These are phyloP conservation scores for Podaxis sp. DNA, from an alignment of 768 basidiomycete genomes.

Conservation along the genomic window DNA sequence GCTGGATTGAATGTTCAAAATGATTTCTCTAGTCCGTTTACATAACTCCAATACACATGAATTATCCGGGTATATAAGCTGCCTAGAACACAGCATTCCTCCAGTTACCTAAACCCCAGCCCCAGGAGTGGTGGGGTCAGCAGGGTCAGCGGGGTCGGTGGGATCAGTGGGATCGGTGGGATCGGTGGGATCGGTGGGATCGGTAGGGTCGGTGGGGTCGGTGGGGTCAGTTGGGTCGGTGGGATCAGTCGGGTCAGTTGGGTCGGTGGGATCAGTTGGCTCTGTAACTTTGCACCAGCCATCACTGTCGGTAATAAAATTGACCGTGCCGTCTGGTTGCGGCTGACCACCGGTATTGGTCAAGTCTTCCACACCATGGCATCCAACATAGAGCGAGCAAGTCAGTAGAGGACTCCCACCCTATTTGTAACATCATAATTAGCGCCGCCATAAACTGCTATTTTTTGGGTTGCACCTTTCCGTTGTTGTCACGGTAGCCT, in stretches of 20 bases:
- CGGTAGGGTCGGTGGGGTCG: neutral
- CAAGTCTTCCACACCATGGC: constrained; percentile 36
- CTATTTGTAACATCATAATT: constrained; percentile 19
- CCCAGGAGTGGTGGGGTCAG: neutral
- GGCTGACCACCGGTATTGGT: constrained; percentile 44
- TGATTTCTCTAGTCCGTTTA: no score
- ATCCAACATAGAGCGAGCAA: constrained; percentile 41
- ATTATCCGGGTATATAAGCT: neutral
- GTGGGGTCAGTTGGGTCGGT: constrained; percentile 10
- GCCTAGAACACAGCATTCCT: neutral
- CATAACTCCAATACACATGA: neutral
- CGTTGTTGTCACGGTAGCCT: constrained; percentile 50
- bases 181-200: neutral
- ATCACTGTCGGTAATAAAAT: constrained; percentile 42
- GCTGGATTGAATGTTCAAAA: no score
- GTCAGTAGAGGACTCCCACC: constrained; percentile 44
- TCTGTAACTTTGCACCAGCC: constrained; percentile 39
- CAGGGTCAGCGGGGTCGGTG: neutral
- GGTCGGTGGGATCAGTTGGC: neutral
- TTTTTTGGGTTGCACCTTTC: constrained; percentile 29
- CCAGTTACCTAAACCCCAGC: neutral
- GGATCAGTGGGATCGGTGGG: neutral
- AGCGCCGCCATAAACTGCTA: neutral
- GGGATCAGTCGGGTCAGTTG: neutral
- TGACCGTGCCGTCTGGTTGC: constrained; percentile 41